Evolutionary conservation across 768 basidiomycete genomes (phyloP), one percentile per base, ranked within the genome.

Genomic region (Tricholoma bakamatsutake): DNA sequence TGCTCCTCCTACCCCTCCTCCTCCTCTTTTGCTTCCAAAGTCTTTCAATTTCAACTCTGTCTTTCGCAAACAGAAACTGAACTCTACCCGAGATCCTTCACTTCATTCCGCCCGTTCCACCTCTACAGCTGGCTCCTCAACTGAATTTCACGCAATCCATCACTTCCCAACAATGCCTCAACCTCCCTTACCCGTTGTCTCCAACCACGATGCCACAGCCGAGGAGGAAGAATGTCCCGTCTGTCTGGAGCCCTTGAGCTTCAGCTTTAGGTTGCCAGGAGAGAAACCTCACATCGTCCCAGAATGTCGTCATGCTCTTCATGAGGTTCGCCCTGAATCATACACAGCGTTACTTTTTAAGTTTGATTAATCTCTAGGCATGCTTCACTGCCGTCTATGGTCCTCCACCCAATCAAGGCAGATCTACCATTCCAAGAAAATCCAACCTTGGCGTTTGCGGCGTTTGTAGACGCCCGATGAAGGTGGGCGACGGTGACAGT

Each of bases 351-450:
- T 24, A 9, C 52, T 57, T 48, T 50, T 18, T 24, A 24, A 62
- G 51, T 21, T 50, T 56, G 34, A 33, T 53, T 53, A 53, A 56
- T 52, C 30, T 59, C 52, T 27, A 96, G 90, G 96, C 93, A 13
- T 99, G 97, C 71, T 98, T 98, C 69, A 90, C 86, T 13, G 93
- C 93, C 5, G 96, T 98, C 4, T 99, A 99, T 69, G 96, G 95
- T 12, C 91, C 91, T 5, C 86, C 88, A 10, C 84, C 87, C 12
- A 79, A 69, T 56, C 79, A 80, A 62, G 76, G 74, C 33, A 81
- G 73, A 62, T 72, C 78, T 50, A 68, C 83, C 51, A 68, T 82
- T 6, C 78, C 88, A 27, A 76, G 83, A 69, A 84, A 89, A 72
- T 76, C 89, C 46, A 88, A 91, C 66, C 75, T 97, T 21, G 97